phyloP scores from a whole-genome alignment of 495 filamentous ascomycete genomes.

The Hamigera avellanea region DNA sequence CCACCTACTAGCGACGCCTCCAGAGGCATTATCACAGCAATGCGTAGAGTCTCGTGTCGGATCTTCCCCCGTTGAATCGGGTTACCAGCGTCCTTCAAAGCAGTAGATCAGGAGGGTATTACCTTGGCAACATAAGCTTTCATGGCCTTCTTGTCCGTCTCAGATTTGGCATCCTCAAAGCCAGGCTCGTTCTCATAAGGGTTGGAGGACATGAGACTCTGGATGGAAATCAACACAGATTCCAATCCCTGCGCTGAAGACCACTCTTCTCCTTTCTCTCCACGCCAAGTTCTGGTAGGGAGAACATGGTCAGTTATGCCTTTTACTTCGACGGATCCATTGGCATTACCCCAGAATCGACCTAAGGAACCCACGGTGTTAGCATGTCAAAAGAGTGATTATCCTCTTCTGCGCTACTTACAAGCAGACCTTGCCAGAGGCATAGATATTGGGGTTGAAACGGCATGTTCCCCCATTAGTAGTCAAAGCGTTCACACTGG shows the following conservation, averaged over 20 bases:
- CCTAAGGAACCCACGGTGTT: conserved; percentile 28
- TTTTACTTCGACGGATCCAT: neutral
- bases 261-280: conserved; percentile 85
- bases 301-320: conserved; percentile 14
- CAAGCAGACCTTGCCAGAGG: conserved; percentile 84
- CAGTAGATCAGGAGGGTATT: neutral
- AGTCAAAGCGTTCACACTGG: conserved; percentile 61
- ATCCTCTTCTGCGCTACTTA: conserved; percentile 22
- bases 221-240: conserved; percentile 88
- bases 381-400: conserved; percentile 2
- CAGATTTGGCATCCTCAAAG: conserved; percentile 62
- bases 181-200: conserved; percentile 96
- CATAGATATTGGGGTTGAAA: conserved; percentile 97
- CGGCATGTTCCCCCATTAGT: conserved; percentile 79
- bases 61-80: conserved; percentile 48
- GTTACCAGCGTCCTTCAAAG: no score
- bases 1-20: conserved; percentile 65
- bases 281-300: conserved; percentile 74
- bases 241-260: conserved; percentile 91
- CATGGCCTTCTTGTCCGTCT: conserved; percentile 61
- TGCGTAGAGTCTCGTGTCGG: conserved; percentile 76
- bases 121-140: conserved; percentile 82
- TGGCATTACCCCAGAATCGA: conserved; percentile 77
- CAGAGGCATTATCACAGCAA: conserved; percentile 76
- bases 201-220: conserved; percentile 87